A percentile compares a stretch with the other conserved stretches of the same genome.
These are phyloP conservation scores for Suhomyces bribrorum DNA, from an alignment of 1,139 yeast species.

Conservation along the genomic window DNA sequence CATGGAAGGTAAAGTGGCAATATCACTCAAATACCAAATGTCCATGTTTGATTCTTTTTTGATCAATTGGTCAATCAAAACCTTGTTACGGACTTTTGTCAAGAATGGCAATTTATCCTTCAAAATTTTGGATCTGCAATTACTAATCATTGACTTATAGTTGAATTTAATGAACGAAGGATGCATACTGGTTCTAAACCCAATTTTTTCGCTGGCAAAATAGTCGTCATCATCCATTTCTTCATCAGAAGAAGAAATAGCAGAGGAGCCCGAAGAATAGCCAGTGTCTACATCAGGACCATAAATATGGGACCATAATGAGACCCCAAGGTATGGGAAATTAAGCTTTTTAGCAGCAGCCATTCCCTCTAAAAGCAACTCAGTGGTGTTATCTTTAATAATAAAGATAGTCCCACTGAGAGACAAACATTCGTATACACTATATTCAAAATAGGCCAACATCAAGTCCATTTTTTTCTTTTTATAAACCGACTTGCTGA, in stretches of 20 bases:
- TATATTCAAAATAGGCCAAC: conserved; percentile 39
- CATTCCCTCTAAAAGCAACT: conserved; percentile 30
- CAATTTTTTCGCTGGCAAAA: conserved; percentile 20
- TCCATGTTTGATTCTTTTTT: conserved; percentile 15
- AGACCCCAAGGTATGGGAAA: conserved; percentile 37
- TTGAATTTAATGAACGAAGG: conserved; percentile 36
- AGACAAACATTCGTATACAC: conserved; percentile 38
- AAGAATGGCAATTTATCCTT: conserved; percentile 39
- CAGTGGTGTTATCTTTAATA: conserved; percentile 33
- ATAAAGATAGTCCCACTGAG: conserved; percentile 36
- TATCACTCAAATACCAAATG: conserved; percentile 44
- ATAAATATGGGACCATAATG: conserved; percentile 40
- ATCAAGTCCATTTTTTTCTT: conserved; percentile 37
- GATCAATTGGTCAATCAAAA: conserved; percentile 19
- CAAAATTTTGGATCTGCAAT: conserved; percentile 37
- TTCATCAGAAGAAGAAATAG: conserved; percentile 15
- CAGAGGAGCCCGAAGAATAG: conserved; percentile 15
- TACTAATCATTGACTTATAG: conserved; percentile 34
- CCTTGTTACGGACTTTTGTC: conserved; percentile 33
- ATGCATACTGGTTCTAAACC: conserved; percentile 26
- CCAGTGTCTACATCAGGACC: conserved; percentile 26
- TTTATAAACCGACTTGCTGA: conserved; percentile 19
- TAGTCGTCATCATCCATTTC: conserved; percentile 18
- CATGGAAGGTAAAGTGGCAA: conserved; percentile 43
- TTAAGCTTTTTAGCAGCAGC: conserved; percentile 19